Percentiles rank a stretch among this genome's conserved stretches.
Conservation (phyloP, 306 rosid genomes). For the Biancaea sappan region DNA sequence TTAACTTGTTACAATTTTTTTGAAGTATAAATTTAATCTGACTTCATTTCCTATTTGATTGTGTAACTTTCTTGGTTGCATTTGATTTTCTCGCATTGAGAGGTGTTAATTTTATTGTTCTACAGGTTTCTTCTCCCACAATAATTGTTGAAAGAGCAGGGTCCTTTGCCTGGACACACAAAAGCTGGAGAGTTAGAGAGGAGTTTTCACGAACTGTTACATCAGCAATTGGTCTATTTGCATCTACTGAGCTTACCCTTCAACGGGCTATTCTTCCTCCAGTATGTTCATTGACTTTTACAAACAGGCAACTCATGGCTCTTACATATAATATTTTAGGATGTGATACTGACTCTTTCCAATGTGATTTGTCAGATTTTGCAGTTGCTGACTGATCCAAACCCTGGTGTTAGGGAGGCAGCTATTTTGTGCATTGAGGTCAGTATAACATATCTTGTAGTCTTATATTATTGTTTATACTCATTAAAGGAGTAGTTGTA, state of each 20-base stretch:
- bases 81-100: conserved; percentile 15
- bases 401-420: conserved; percentile 92
- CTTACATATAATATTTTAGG: neutral
- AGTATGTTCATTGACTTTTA: conserved; percentile 48
- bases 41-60: conserved; percentile 5
- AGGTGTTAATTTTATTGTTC: neutral
- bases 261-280: conserved; percentile 93
- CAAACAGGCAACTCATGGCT: conserved; percentile 4
- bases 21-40: neutral
- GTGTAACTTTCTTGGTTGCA: conserved; percentile 7
- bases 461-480: conserved; percentile 16
- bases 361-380: conserved; percentile 60
- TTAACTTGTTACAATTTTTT: neutral
- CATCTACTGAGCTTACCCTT: conserved; percentile 94
- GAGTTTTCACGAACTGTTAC: conserved; percentile 96
- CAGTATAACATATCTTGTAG: conserved; percentile 26
- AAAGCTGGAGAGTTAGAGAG: conserved; percentile 98
- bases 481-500: conserved; percentile 7
- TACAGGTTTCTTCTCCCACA: conserved; percentile 96
- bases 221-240: conserved; percentile 85
- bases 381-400: conserved; percentile 92
- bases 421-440: conserved; percentile 98
- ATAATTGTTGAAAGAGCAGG: conserved; percentile 99
- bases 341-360: conserved; percentile 32
- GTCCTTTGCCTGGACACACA: conserved; percentile 94